Base-by-base conservation (phyloP, 1,284 basidiomycete genomes). In the Phellopilus nigrolimitatus region DNA sequence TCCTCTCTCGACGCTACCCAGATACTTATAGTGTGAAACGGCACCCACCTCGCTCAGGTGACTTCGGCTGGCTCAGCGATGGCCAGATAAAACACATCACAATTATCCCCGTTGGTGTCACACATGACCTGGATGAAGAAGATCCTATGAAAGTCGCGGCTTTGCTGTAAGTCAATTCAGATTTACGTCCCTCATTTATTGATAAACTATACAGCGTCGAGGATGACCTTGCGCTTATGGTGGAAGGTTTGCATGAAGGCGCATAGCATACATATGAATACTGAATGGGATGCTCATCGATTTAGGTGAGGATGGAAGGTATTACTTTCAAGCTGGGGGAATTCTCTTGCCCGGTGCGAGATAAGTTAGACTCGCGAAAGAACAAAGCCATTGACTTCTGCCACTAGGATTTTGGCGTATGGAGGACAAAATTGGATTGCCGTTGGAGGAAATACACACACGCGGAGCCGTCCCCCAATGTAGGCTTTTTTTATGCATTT, bases 201-300 rank as follows among this genome's bases (percentile, higher is more conserved):
- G 25, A 39, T n/a, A 37, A 33, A 4, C 6, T 22, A 19, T 21
- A 13, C 46, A 76, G 78, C 27, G 66, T 79, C 3, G 84, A 88
- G 59, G 88, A 91, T 56, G 88, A 91, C 60, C 69, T 89, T 37
- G 84, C 84, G 10, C 62, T 91, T 10, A 85, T 91, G 84, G 67
- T 88, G 25, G 84, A 88, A 74, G 86, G 84, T 74, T 54, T 45
- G 56, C 46, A 37, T 34, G 17, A 43, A 51, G 56, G 55, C 54
- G 51, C 54, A 46, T 54, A 53, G 38, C 45, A 7, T 15, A 38
- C 5, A 34, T 15, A 24, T 39, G 9, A 21, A n/a, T 28, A 25
- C 17, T 24, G 30, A 13, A 47, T 30, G 10, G 3, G 13, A 3
- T 7, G 19, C 22, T 37, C n/a, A 6, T 21, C 8, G 40, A 53